Conservation (phyloP, 371 early-diverging fungal species). For the Coemansia sp. region DNA sequence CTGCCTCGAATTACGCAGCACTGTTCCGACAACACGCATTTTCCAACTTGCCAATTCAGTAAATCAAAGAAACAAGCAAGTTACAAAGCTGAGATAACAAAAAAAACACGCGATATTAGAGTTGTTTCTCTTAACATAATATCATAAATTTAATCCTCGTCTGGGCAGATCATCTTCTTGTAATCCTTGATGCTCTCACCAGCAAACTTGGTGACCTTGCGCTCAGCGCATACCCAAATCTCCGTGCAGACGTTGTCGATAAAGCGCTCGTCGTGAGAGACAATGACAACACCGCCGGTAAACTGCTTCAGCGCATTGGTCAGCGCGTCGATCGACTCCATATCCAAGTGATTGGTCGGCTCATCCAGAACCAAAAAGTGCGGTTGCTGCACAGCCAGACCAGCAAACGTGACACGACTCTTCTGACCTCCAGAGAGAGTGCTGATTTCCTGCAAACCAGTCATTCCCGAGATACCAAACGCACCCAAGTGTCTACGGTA, state of each 20-base stretch:
- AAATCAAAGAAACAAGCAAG: neutral
- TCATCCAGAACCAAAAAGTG: conserved; percentile 97
- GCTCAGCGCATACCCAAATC: conserved; percentile 81
- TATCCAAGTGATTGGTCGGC: conserved; percentile 90
- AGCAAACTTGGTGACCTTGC: conserved; percentile 49
- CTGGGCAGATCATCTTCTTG: conserved; percentile 54
- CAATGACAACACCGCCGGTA: conserved; percentile 88
- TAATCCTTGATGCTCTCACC: conserved; percentile 57
- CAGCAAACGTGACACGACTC: conserved; percentile 94
- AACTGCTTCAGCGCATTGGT: conserved; percentile 75
- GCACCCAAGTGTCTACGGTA: conserved; percentile 91
- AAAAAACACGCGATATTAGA: neutral
- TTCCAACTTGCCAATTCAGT: neutral
- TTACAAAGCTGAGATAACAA: neutral
- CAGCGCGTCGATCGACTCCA: conserved; percentile 90
- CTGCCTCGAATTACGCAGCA: conserved; percentile 6
- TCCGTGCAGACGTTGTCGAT: conserved; percentile 85
- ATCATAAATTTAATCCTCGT: conserved; percentile 3
- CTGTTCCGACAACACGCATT: conserved; percentile 28
- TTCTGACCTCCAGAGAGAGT: conserved; percentile 99
- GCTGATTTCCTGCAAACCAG: conserved; percentile 88
- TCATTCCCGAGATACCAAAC: conserved; percentile 96
- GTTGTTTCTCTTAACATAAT: neutral
- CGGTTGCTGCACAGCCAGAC: conserved; percentile 86
- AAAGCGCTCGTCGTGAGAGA: conserved; percentile 93